A percentile compares a stretch with the other conserved stretches of the same genome.
phyloP scores from a whole-genome alignment of 2,329 filamentous ascomycete species.

The Sclerotinia subarctica region DNA sequence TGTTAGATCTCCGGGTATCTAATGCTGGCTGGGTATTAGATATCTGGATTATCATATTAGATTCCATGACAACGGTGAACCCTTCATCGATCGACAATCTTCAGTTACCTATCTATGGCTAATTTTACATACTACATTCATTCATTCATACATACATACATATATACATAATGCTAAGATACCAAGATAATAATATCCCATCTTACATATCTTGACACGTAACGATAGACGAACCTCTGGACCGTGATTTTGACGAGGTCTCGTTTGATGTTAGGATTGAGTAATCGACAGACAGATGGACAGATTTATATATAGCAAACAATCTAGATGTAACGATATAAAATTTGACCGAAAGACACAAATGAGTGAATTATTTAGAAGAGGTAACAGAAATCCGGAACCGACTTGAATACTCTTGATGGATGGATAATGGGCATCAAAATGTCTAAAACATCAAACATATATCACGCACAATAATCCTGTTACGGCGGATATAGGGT shows the following conservation, averaged over 20 bases:
- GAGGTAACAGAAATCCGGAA: not conserved
- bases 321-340: not conserved
- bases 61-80: not conserved
- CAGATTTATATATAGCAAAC: not conserved
- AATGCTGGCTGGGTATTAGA: too few relatives aligned
- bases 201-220: not conserved
- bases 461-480: not conserved
- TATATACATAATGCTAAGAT: not conserved
- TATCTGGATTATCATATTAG: too few relatives aligned
- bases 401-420: not conserved
- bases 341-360: not conserved
- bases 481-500: too few relatives aligned
- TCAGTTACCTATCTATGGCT: too few relatives aligned
- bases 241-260: not conserved
- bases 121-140: too few relatives aligned
- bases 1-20: not conserved
- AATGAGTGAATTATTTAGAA: not conserved
- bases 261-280: not conserved
- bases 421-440: too few relatives aligned
- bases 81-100: not conserved
- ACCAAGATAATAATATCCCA: too few relatives aligned
- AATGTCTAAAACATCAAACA: not conserved
- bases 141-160: too few relatives aligned
- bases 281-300: too few relatives aligned
- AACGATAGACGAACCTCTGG: not conserved